Evolutionary conservation across 257 asterid genomes (phyloP).

Genomic region (Nicotiana paniculata): DNA sequence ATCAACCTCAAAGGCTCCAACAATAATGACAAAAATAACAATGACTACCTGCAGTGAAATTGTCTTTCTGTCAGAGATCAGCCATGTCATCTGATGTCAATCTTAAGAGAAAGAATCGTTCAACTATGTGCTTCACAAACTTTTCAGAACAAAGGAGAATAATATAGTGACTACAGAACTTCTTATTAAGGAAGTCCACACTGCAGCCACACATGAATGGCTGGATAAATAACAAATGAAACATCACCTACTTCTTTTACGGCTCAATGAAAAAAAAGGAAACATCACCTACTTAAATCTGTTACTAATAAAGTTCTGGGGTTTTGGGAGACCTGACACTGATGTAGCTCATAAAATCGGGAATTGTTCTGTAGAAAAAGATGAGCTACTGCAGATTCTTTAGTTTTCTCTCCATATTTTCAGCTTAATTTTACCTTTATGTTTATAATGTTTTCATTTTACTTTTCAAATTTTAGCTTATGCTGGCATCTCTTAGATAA

Average conservation of each 20-base stretch:
- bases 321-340: background rate
- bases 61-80: constrained; percentile 20
- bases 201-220: background rate
- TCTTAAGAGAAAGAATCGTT: background rate
- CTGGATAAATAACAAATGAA: background rate
- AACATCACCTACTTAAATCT: background rate
- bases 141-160: background rate
- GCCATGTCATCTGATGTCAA: background rate
- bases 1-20: constrained; percentile 80
- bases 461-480: background rate
- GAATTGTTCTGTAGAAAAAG: background rate
- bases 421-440: background rate
- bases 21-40: constrained; percentile 65
- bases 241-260: background rate
- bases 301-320: background rate
- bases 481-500: background rate
- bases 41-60: constrained; percentile 61
- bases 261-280: too few species aligned
- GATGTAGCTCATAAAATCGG: background rate
- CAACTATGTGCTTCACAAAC: background rate
- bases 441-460: background rate
- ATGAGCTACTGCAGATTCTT: background rate
- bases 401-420: background rate
- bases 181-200: background rate
- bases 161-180: background rate